phyloP scores from a whole-genome alignment of 1,284 basidiomycete genomes.

The Sphagnurus paluster region DNA sequence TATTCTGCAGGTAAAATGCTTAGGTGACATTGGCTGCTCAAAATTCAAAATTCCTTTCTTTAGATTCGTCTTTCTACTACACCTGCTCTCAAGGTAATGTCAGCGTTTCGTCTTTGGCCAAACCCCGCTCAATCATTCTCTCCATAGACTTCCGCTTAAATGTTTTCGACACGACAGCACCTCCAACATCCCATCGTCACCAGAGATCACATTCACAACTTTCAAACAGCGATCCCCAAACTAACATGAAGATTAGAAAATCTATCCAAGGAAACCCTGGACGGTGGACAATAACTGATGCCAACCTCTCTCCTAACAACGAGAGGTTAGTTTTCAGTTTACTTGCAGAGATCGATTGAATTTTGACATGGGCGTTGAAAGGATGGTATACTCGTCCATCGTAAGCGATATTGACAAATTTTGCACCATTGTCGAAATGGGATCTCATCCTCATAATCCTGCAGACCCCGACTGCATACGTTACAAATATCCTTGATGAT shows the following conservation, averaged over 20 bases:
- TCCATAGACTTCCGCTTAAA: constrained; percentile 80
- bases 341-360: too few relatives aligned
- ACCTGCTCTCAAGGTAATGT: constrained; percentile 74
- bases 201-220: constrained; percentile 15
- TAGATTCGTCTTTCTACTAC: constrained; percentile 81
- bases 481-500: constrained; percentile 80
- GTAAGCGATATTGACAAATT: constrained; percentile 39
- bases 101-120: background rate
- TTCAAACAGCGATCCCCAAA: constrained; percentile 46
- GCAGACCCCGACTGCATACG: constrained; percentile 72
- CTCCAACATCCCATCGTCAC: constrained; percentile 33
- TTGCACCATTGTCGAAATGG: background rate
- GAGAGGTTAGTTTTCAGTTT: constrained; percentile 81
- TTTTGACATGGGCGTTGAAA: constrained; percentile 27
- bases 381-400: constrained; percentile 92
- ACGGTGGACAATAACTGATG: constrained; percentile 94
- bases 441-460: constrained; percentile 6
- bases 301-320: constrained; percentile 90
- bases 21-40: background rate
- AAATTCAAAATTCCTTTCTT: background rate
- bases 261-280: constrained; percentile 76
- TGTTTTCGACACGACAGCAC: constrained; percentile 79
- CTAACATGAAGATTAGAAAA: constrained; percentile 77
- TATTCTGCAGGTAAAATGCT: constrained; percentile 68
- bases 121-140: background rate